Conservation (phyloP, 441 rosid species). For the Gossypium schwendimanii region DNA sequence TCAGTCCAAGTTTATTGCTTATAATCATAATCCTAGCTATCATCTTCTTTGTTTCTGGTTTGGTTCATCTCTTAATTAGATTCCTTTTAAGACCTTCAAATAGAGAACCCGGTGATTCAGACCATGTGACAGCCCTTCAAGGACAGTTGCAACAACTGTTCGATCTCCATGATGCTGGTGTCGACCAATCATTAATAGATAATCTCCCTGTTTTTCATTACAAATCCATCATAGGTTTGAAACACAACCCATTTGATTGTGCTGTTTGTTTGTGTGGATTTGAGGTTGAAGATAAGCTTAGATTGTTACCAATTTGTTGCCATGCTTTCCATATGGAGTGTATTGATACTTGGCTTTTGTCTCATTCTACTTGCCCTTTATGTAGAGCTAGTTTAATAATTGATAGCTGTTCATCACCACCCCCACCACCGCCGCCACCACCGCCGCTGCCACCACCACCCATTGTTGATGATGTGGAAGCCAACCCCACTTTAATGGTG, state of each 20-base stretch:
- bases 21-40: conserved; percentile 53
- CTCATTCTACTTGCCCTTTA: conserved; percentile 94
- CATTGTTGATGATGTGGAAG: conserved; percentile 41
- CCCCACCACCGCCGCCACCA: neutral
- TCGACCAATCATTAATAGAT: conserved; percentile 89
- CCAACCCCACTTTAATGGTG: neutral
- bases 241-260: conserved; percentile 70
- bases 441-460: conserved; percentile 37
- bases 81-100: conserved; percentile 44
- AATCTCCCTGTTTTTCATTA: conserved; percentile 80
- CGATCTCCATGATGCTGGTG: conserved; percentile 89
- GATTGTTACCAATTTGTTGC: conserved; percentile 88
- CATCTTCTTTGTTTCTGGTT: conserved; percentile 53
- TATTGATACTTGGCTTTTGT: conserved; percentile 93
- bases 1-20: conserved; percentile 55
- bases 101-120: conserved; percentile 53
- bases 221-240: conserved; percentile 70
- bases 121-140: conserved; percentile 73
- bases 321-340: conserved; percentile 97
- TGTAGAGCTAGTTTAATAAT: conserved; percentile 66
- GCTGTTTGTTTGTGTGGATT: conserved; percentile 92
- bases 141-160: conserved; percentile 93
- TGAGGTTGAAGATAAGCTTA: conserved; percentile 80
- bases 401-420: conserved; percentile 47
- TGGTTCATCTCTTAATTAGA: conserved; percentile 68